Evolutionary conservation across 129 eudicot species (phyloP).

Genomic region (Solidago caesia): DNA sequence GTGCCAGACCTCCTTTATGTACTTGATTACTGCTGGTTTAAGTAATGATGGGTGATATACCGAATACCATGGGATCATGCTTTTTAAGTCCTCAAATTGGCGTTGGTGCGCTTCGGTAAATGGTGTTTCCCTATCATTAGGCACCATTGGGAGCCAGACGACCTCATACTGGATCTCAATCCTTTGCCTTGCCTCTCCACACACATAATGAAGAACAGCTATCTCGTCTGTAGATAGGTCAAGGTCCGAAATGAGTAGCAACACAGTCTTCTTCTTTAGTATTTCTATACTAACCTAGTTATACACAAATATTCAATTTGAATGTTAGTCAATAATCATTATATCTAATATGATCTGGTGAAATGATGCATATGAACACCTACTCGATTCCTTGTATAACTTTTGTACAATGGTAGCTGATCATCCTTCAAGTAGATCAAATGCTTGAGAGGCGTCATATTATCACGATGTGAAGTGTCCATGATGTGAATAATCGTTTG

Average conservation of each 20-base stretch:
- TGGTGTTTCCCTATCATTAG: constrained; percentile 30
- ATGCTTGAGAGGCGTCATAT: constrained; percentile 57
- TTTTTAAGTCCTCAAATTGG: constrained; percentile 43
- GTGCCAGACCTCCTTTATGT: constrained; percentile 68
- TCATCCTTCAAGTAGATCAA: constrained; percentile 64
- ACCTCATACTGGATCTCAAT: constrained; percentile 67
- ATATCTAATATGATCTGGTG: not conserved
- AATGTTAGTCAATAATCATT: not conserved
- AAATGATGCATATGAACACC: constrained; percentile 13
- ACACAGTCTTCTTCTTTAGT: constrained; percentile 61
- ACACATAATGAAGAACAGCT: too few relatives aligned
- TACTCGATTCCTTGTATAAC: constrained; percentile 59
- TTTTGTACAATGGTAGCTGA: constrained; percentile 65
- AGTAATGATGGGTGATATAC: constrained; percentile 68
- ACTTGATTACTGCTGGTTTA: constrained; percentile 64
- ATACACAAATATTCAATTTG: not conserved
- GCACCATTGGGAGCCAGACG: constrained; percentile 73
- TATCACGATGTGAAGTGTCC: constrained; percentile 67
- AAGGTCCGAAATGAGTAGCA: constrained; percentile 77
- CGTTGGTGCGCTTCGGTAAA: constrained; percentile 36
- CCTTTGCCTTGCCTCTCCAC: constrained; percentile 47
- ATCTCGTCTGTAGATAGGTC: constrained; percentile 70
- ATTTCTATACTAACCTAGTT: constrained; percentile 57
- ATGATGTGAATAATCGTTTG: constrained; percentile 49
- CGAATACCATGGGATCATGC: constrained; percentile 80